phyloP scores from a whole-genome alignment of 345 rosid genomes.

The Linum lewisii region DNA sequence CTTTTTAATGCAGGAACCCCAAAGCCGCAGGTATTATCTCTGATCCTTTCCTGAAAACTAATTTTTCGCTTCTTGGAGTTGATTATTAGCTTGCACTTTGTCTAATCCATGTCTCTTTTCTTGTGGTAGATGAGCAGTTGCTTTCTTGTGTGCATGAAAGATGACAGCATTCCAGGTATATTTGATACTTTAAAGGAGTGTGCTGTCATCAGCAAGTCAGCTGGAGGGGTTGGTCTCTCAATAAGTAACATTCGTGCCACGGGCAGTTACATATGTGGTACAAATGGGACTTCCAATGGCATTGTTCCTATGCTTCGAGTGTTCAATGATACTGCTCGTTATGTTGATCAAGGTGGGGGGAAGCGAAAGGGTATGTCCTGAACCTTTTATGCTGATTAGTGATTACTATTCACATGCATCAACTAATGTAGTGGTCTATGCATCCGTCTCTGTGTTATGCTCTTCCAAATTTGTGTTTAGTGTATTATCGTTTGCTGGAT shows the following conservation, averaged over 20 bases:
- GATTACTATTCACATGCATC: too few relatives aligned
- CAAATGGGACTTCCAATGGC: constrained; percentile 75
- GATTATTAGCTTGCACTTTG: too few relatives aligned
- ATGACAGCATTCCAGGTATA: constrained; percentile 87
- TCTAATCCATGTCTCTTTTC: neutral
- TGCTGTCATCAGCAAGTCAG: constrained; percentile 91
- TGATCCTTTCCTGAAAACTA: too few relatives aligned
- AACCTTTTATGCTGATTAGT: too few relatives aligned
- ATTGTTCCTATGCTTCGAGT: constrained; percentile 76
- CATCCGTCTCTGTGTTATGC: too few relatives aligned
- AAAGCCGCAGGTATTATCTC: constrained; percentile 55
- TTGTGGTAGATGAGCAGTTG: constrained; percentile 74
- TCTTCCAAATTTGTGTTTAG: neutral
- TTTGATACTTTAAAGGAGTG: constrained; percentile 89
- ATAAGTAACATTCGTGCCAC: constrained; percentile 73
- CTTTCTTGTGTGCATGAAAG: constrained; percentile 85
- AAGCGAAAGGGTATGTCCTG: constrained; percentile 53
- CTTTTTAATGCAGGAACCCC: constrained; percentile 92
- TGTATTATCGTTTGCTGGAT: neutral
- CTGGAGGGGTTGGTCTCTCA: constrained; percentile 90
- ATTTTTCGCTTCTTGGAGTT: too few relatives aligned
- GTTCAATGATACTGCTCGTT: constrained; percentile 79
- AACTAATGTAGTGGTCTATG: too few relatives aligned
- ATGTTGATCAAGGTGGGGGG: constrained; percentile 89
- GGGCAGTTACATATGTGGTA: constrained; percentile 71